These are phyloP conservation scores for Zymoseptoria crescenta DNA, from an alignment of 2,329 filamentous ascomycete genomes.

Conservation along the genomic window DNA sequence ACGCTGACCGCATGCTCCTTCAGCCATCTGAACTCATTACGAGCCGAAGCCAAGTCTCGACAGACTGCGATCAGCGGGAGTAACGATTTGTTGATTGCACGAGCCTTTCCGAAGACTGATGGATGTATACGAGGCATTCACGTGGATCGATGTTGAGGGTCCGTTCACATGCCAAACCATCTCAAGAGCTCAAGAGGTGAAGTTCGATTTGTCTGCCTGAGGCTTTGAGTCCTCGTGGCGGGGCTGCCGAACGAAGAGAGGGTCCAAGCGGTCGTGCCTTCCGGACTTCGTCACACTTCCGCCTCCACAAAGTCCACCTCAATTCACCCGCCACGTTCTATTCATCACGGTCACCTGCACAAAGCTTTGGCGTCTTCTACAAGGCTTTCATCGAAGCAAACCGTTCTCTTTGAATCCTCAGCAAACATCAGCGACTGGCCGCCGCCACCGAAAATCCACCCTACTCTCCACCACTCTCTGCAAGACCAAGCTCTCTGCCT, in stretches of 20 bases:
- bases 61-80: slow-evolving; percentile 56
- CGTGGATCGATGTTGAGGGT: slow-evolving; percentile 4
- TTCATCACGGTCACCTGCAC: neutral
- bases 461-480: slow-evolving; percentile 1
- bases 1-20: slow-evolving; percentile 44
- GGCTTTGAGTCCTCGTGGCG: neutral
- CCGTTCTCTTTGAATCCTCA: neutral
- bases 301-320: slow-evolving; percentile 1
- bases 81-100: slow-evolving; percentile 36
- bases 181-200: neutral
- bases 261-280: neutral
- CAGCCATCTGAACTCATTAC: slow-evolving; percentile 68
- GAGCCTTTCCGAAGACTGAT: slow-evolving; percentile 19
- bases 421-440: slow-evolving; percentile 1
- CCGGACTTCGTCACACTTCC: neutral
- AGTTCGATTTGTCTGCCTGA: neutral
- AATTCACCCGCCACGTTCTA: neutral
- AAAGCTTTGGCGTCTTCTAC: neutral
- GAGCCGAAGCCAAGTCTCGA: slow-evolving; percentile 54
- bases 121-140: slow-evolving; percentile 26
- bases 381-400: neutral
- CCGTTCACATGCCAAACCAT: neutral
- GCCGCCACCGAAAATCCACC: neutral
- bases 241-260: neutral
- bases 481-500: neutral